Evolutionary conservation across 129 eudicot species (phyloP), one percentile per base, ranked within the genome.

Genomic region (Saussurea involucrata): DNA sequence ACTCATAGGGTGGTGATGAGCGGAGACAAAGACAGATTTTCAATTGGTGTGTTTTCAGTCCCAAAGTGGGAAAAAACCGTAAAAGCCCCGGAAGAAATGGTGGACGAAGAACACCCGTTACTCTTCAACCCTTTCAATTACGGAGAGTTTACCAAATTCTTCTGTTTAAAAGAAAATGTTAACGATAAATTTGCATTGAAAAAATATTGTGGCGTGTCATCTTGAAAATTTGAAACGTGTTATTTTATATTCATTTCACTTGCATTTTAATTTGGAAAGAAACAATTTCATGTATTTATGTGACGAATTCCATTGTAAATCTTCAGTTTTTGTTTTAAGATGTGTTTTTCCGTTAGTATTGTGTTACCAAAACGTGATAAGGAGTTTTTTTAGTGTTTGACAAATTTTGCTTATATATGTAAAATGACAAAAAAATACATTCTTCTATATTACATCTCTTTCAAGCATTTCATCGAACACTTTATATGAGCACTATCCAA

Each of bases 41-140:
- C 89, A 0, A 32, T 88, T 18, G 96, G 88, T 24, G 25, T 84
- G 9, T 90, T 90, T 66, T 81, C 87, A 8, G 76, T 83, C 13
- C 90, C 90, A 13, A 86, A 83, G 66, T 78, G 21, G 9, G 79
- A 78, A 2, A 83, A 77, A 61, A 63, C 63, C 60, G 12, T 90
- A 24, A 76, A 85, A 84, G 78, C 87, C 15, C 92, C 90, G 1
- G 87, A 88, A 32, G 92, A 90, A 64, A 34, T 87, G 63, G 87
- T 90, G 29, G 89, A 90, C 72, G 87, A 90, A 24, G 84, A 87
- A 49, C 82, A 90, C 74, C 90, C 92, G 13, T 72, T 87, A 63
- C 80, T 82, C 27, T 90, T 83, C 73, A 88, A 82, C 40, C 86
- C 92, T 69, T 88, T 86, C 71, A 76, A 71, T 21, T 80, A 73